Evolutionary conservation across 768 basidiomycete species (phyloP).

Genomic region (Boletus pseudo-olivaceus): DNA sequence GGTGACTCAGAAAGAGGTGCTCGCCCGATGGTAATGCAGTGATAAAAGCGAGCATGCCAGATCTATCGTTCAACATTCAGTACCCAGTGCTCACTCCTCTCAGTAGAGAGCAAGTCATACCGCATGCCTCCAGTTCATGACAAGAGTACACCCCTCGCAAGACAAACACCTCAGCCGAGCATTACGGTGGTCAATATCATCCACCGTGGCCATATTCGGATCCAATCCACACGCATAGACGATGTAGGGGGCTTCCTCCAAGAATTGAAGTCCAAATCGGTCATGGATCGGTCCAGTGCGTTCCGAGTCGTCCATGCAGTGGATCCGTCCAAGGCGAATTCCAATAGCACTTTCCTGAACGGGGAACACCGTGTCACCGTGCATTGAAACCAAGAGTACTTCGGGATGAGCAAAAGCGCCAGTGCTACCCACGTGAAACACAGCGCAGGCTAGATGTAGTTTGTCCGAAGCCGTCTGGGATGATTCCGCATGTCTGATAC

Average conservation of each 20-base stretch:
- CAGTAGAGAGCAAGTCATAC: background rate
- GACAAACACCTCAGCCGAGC: slow-evolving; percentile 10
- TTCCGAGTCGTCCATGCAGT: background rate
- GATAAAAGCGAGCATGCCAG: slow-evolving; percentile 6
- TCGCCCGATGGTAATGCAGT: slow-evolving; percentile 1
- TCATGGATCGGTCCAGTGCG: background rate
- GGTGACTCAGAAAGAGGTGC: background rate
- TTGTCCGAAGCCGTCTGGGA: background rate
- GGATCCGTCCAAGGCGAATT: background rate
- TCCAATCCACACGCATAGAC: slow-evolving; percentile 12
- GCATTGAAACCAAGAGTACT: background rate
- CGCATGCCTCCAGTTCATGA: slow-evolving; percentile 14
- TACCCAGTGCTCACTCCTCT: background rate
- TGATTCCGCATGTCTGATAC: background rate
- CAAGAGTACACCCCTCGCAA: background rate
- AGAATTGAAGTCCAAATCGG: background rate
- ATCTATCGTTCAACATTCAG: slow-evolving; percentile 1
- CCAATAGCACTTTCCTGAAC: background rate
- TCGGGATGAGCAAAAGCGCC: background rate
- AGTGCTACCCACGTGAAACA: slow-evolving; percentile 1
- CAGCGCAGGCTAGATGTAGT: slow-evolving; percentile 8
- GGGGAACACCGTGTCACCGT: background rate
- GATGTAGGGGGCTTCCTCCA: slow-evolving; percentile 12
- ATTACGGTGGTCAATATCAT: slow-evolving; percentile 12
- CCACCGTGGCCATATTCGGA: slow-evolving; percentile 5